These are phyloP conservation scores for Neopestalotiopsis rosae DNA, from an alignment of 2,329 filamentous ascomycete genomes.

Conservation along the genomic window DNA sequence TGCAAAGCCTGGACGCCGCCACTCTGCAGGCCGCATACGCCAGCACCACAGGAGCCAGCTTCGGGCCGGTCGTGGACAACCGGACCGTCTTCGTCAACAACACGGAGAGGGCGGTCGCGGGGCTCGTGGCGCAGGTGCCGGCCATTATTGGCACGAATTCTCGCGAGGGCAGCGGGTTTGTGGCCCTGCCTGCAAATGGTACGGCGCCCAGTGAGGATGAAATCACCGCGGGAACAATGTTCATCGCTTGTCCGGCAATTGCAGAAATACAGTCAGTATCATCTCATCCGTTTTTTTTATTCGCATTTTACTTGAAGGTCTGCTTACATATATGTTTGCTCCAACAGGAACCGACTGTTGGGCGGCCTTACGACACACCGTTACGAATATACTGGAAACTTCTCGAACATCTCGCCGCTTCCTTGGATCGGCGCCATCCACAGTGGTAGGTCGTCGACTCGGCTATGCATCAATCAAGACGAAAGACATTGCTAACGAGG, in stretches of 20 bases:
- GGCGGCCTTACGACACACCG: conserved; percentile 33
- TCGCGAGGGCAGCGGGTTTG: conserved; percentile 31
- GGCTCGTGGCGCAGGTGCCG: conserved; percentile 23
- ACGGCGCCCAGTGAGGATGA: conserved; percentile 10
- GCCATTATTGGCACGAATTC: conserved; percentile 31
- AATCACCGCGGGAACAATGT: background rate
- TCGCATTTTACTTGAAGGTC: too few relatives aligned
- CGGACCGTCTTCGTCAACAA: conserved; percentile 20
- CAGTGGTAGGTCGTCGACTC: conserved; percentile 25
- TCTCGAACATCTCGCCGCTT: conserved; percentile 38
- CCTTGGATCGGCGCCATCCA: conserved; percentile 38
- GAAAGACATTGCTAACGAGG: background rate
- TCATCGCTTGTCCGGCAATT: conserved; percentile 19
- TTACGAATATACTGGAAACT: conserved; percentile 43
- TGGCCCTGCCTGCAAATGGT: conserved; percentile 22
- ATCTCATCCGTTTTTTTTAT: too few relatives aligned
- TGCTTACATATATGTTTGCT: background rate
- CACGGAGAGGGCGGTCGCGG: conserved; percentile 18
- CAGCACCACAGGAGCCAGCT: conserved; percentile 12
- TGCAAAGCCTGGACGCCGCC: conserved; percentile 26
- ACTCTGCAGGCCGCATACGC: conserved; percentile 22
- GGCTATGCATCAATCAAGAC: background rate
- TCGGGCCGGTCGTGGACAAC: conserved; percentile 19
- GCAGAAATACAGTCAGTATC: conserved; percentile 17
- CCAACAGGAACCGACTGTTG: background rate